Base-by-base conservation (phyloP, 2,329 filamentous ascomycete species). In the Exophiala sp. region DNA sequence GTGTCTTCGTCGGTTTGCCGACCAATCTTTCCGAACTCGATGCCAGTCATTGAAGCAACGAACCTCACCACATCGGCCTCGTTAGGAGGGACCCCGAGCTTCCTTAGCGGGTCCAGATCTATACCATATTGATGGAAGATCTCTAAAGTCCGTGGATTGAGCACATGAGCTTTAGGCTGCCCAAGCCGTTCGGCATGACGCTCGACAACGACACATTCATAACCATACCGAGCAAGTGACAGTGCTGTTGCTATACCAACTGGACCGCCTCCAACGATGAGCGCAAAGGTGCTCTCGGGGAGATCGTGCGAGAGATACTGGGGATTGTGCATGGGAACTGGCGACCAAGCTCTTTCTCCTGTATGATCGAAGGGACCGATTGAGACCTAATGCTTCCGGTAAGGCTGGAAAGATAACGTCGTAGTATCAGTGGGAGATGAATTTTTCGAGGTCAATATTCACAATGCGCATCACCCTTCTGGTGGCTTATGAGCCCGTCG, bases 241-340 rank as follows among this genome's bases (percentile, higher is more conserved):
- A 52, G 24, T 3, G 74, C 74, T 1, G 73, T 67, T n/a, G 69
- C 65, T 4, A 74, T 65, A 34, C 75, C 75, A 1, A 73, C 71
- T 8, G 75, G 75, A 2, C 76, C 76, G 8, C 69, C 73, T 5
- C 76, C 76, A 3, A 76, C 66, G 36, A 78, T 74, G 43, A 53
- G 34, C 3, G 34, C 47, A 12, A n/a, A 20, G 45, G 34, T 38
- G 8, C 10, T n/a, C 18, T 36, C 32, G 18, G 45, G 45, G 33
- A 47, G 45, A 12, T 38, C 35, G 16, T 18, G 16, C 16, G 16
- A 18, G 16, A 18, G 16, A 18, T 18, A 18, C 16, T 18, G 16
- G 16, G 16, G 16, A 18, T 18, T 18, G 16, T 18, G 16, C 16
- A 18, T 18, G 16, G 16, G 16, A 3, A 18, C 16, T 18, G 16